phyloP scores from a whole-genome alignment of 1,139 yeast genomes.

The Candida smagusa region DNA sequence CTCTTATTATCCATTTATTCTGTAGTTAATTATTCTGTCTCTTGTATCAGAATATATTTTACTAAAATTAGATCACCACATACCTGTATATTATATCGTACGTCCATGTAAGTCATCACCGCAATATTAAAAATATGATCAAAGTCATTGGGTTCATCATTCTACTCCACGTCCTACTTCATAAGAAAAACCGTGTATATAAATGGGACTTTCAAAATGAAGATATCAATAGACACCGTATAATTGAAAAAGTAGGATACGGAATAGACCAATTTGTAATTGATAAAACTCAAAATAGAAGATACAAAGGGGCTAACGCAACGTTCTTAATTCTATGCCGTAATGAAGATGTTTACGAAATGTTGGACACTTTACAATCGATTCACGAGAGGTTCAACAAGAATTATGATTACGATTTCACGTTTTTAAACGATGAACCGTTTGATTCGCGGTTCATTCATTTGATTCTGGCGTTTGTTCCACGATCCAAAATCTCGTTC shows the following conservation, averaged over 20 bases:
- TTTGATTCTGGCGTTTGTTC: constrained; percentile 19
- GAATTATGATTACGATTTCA: constrained; percentile 29
- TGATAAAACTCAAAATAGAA: not conserved
- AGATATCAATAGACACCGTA: not conserved
- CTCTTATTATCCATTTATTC: too few relatives aligned
- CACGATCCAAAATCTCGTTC: constrained; percentile 23
- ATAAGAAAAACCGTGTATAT: too few relatives aligned
- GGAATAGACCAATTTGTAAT: not conserved
- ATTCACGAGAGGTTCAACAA: constrained; percentile 18
- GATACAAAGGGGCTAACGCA: constrained; percentile 5
- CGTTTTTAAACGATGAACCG: constrained; percentile 33
- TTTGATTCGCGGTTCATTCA: constrained; percentile 25
- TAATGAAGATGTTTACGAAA: constrained; percentile 12
- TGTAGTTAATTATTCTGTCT: too few relatives aligned
- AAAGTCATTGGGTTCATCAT: too few relatives aligned
- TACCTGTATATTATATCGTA: too few relatives aligned
- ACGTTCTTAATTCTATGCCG: constrained; percentile 14
- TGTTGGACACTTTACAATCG: constrained; percentile 17
- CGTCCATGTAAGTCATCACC: too few relatives aligned
- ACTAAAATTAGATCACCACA: too few relatives aligned
- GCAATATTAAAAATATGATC: too few relatives aligned
- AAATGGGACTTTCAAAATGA: not conserved
- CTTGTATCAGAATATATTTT: too few relatives aligned
- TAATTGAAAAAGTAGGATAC: not conserved
- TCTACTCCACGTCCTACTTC: too few relatives aligned